These are phyloP conservation scores for Trichoderma aggressivum DNA, from an alignment of 2,329 filamentous ascomycete genomes.

Conservation along the genomic window DNA sequence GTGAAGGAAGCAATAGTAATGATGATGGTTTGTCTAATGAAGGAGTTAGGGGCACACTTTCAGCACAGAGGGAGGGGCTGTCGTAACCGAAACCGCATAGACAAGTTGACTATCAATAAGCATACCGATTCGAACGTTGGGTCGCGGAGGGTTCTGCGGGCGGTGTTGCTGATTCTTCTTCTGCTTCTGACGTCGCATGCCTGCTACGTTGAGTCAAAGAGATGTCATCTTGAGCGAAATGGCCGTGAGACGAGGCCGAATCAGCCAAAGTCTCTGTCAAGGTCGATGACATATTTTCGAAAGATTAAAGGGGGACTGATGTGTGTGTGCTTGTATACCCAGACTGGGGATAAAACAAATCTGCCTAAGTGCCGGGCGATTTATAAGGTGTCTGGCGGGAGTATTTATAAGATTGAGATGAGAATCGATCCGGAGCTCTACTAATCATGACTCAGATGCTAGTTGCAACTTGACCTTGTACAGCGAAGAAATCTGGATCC, in stretches of 20 bases:
- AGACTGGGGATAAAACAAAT: neutral
- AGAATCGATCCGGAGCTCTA: neutral
- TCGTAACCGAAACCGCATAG: neutral
- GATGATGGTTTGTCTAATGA: neutral
- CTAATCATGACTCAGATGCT: neutral
- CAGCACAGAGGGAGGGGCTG: neutral
- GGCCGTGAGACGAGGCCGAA: neutral
- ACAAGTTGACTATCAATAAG: neutral
- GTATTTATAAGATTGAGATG: neutral
- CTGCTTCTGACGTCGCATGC: neutral
- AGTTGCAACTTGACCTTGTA: neutral
- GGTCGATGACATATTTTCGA: neutral
- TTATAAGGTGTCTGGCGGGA: neutral
- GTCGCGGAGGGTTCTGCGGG: neutral
- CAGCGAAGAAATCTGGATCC: neutral
- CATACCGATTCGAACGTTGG: slow-evolving; percentile 1
- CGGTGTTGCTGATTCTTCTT: neutral
- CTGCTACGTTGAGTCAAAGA: neutral
- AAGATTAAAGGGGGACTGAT: neutral
- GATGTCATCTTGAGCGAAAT: neutral
- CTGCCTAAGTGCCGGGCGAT: neutral
- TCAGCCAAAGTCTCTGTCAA: neutral
- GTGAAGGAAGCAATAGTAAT: neutral
- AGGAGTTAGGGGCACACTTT: neutral
- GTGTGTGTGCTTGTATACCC: neutral